These are phyloP conservation scores for Crotalaria pallida DNA, from an alignment of 306 rosid genomes.

Conservation along the genomic window DNA sequence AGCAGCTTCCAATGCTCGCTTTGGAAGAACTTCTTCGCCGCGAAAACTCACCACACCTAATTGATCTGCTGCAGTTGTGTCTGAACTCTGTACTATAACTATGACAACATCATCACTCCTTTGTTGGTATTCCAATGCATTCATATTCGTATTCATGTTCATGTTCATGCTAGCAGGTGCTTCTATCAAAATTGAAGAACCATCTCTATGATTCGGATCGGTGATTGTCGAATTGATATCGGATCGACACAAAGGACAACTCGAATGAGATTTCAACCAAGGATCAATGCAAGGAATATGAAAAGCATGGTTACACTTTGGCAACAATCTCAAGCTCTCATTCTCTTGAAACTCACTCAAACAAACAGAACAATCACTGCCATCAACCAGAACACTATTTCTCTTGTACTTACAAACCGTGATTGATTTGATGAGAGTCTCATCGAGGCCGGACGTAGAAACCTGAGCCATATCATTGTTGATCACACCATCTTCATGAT, in stretches of 20 bases:
- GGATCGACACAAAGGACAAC: conserved; percentile 78
- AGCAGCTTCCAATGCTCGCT: not conserved
- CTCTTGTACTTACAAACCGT: conserved; percentile 48
- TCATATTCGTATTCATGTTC: conserved; percentile 8
- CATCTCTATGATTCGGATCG: conserved; percentile 2
- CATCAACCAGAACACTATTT: conserved; percentile 46
- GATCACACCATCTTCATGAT: not conserved
- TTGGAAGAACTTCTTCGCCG: not conserved
- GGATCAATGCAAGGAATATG: conserved; percentile 77
- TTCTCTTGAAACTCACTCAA: conserved; percentile 66
- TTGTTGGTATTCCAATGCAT: conserved; percentile 40
- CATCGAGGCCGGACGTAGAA: conserved; percentile 47
- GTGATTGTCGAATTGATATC: conserved; percentile 23
- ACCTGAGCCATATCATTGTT: conserved; percentile 20
- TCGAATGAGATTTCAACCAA: conserved; percentile 67
- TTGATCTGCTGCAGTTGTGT: not conserved
- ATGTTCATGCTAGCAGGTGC: not conserved
- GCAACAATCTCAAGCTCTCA: conserved; percentile 59
- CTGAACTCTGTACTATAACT: conserved; percentile 31
- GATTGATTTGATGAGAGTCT: conserved; percentile 52
- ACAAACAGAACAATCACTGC: conserved; percentile 74
- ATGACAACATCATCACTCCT: conserved; percentile 30
- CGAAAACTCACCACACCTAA: conserved; percentile 15
- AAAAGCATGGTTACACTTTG: conserved; percentile 75
- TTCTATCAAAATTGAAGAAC: not conserved